Evolutionary conservation across 306 rosid species (phyloP).

Genomic region (Oxytropis ochrocephala): DNA sequence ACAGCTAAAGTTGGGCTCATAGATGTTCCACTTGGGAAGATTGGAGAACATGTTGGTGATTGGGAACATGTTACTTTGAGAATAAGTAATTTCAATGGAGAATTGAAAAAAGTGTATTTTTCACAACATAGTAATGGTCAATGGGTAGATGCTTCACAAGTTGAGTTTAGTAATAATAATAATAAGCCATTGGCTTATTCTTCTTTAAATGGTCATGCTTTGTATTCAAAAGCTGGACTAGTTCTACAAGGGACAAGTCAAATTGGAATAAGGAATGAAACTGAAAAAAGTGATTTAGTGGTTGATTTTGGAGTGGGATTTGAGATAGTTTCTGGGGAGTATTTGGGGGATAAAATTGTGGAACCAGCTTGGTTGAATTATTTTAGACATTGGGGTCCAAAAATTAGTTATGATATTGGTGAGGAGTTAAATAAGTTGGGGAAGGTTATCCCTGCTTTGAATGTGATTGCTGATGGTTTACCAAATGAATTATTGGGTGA

Average conservation of each 20-base stretch:
- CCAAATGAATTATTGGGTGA: constrained; percentile 25
- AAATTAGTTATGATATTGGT: constrained; percentile 1
- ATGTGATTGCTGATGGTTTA: neutral
- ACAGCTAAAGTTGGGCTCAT: constrained; percentile 21
- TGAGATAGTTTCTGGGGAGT: constrained; percentile 28
- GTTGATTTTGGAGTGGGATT: constrained; percentile 10
- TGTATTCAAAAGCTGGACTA: constrained; percentile 24
- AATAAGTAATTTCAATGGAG: constrained; percentile 27
- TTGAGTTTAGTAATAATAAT: constrained; percentile 15
- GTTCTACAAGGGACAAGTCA: constrained; percentile 26
- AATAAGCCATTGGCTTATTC: constrained; percentile 23
- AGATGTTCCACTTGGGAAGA: constrained; percentile 17
- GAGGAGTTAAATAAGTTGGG: constrained; percentile 13
- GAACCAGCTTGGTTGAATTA: constrained; percentile 29
- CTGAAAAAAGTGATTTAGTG: constrained; percentile 16
- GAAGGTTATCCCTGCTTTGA: constrained; percentile 16
- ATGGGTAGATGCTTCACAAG: constrained; percentile 21
- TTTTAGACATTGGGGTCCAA: constrained; percentile 29
- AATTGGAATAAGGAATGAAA: constrained; percentile 23
- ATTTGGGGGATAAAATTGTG: constrained; percentile 7
- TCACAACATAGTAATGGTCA: constrained; percentile 31
- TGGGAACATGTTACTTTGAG: constrained; percentile 35
- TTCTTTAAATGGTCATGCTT: constrained; percentile 32
- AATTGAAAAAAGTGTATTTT: constrained; percentile 12
- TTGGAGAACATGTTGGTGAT: constrained; percentile 29